Conservation (phyloP, 306 rosid species). For the Lathyrus sativus region DNA sequence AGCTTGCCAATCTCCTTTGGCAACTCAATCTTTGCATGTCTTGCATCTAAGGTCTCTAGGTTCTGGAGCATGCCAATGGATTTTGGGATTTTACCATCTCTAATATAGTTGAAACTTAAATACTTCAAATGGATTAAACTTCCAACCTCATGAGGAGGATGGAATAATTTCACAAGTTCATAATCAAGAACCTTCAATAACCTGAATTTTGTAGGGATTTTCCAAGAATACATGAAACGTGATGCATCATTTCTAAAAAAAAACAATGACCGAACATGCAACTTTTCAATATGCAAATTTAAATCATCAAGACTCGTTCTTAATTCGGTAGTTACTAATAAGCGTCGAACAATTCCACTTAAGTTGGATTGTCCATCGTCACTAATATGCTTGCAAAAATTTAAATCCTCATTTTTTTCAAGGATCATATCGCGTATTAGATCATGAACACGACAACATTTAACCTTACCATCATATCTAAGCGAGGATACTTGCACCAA, state of each 20-base stretch:
- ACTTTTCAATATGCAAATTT: no score
- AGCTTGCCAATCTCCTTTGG: constrained; percentile 21
- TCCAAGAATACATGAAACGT: no score
- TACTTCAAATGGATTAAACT: no score
- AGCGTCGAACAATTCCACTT: background rate
- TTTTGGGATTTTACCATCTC: background rate
- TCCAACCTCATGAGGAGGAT: no score
- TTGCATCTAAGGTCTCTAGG: constrained; percentile 18
- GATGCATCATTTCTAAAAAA: no score
- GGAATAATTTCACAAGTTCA: no score
- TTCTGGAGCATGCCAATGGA: constrained; percentile 10
- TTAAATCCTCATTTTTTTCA: background rate
- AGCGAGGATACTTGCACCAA: no score
- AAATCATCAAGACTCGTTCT: no score
- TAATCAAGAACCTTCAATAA: no score
- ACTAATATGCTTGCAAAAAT: background rate
- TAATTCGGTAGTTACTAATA: background rate
- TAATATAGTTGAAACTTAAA: no score
- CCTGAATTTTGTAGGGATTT: no score
- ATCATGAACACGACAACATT: constrained; percentile 11
- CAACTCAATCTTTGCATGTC: background rate
- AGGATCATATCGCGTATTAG: background rate
- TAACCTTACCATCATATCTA: background rate
- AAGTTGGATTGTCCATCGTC: background rate
- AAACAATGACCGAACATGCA: no score